These are phyloP conservation scores for Cercospora sojina DNA, from an alignment of 2,329 filamentous ascomycete species.

Conservation along the genomic window DNA sequence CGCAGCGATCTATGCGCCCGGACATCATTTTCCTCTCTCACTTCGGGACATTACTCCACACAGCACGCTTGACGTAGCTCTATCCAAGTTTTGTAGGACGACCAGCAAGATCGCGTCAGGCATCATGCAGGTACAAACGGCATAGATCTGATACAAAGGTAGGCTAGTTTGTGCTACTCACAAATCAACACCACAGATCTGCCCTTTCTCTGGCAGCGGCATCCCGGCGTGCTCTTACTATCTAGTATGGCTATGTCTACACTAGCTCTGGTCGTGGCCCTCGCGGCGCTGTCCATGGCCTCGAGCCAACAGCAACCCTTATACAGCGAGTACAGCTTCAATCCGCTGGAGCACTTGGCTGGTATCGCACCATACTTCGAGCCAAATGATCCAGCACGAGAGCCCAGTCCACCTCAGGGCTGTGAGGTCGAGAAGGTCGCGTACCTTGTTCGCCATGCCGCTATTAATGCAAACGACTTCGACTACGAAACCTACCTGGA, in stretches of 20 bases:
- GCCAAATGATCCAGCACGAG: conserved; percentile 47
- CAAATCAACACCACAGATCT: not conserved
- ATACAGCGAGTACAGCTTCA: conserved; percentile 44
- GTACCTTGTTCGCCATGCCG: conserved; percentile 52
- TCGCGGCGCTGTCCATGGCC: conserved; percentile 24
- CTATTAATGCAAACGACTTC: conserved; percentile 55
- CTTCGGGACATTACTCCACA: conserved; percentile 9
- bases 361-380: conserved; percentile 54
- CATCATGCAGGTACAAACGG: conserved; percentile 11
- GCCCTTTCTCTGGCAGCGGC: conserved; percentile 4
- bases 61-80: conserved; percentile 16
- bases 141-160: conserved; percentile 8
- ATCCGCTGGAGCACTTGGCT: conserved; percentile 51
- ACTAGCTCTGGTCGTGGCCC: conserved; percentile 17
- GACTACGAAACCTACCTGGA: conserved; percentile 54
- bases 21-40: conserved; percentile 5
- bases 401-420: conserved; percentile 51
- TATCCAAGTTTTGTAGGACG: conserved; percentile 15
- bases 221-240: not conserved
- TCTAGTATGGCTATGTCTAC: conserved; percentile 14
- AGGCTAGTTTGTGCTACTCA: conserved; percentile 3
- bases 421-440: conserved; percentile 53
- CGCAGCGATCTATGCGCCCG: conserved; percentile 7
- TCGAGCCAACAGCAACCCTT: conserved; percentile 31
- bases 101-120: conserved; percentile 8